Evolutionary conservation across 306 rosid species (phyloP).

Genomic region (Boehmeria nivea): DNA sequence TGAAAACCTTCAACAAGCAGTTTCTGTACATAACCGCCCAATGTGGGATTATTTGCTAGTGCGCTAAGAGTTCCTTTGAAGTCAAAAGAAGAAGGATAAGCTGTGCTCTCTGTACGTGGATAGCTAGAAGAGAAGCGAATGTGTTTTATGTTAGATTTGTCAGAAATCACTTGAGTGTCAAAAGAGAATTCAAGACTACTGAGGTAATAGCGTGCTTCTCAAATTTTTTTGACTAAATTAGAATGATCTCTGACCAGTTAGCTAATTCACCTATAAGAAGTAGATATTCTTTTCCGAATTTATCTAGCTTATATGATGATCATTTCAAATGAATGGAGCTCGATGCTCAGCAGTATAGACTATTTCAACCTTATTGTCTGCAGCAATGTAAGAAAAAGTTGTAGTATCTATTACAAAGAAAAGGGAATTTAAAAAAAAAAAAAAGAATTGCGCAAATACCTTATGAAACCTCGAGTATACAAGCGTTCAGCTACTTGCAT

Average conservation of each 20-base stretch:
- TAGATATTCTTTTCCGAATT: too few relatives aligned
- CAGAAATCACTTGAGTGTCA: neutral
- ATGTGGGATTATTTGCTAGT: conserved; percentile 59
- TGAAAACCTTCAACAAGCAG: conserved; percentile 61
- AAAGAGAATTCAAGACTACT: conserved; percentile 3
- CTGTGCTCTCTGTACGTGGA: conserved; percentile 96
- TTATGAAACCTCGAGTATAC: conserved; percentile 92
- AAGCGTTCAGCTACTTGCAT: conserved; percentile 96
- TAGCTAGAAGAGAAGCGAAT: conserved; percentile 52
- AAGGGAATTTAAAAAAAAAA: neutral
- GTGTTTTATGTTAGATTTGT: conserved; percentile 3
- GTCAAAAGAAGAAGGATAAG: conserved; percentile 94
- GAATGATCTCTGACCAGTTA: too few relatives aligned
- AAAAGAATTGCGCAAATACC: conserved; percentile 35
- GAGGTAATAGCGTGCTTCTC: too few relatives aligned
- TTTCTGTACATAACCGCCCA: conserved; percentile 61
- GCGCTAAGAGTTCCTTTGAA: conserved; percentile 66
- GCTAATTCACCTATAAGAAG: too few relatives aligned
- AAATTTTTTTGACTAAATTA: too few relatives aligned
- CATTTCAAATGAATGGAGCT: too few relatives aligned
- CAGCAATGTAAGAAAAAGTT: neutral
- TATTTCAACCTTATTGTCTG: neutral
- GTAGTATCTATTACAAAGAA: neutral
- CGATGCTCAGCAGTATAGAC: too few relatives aligned
- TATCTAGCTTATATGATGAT: too few relatives aligned